phyloP scores from a whole-genome alignment of 73 alveolate species.

The Urostyla sp. region DNA sequence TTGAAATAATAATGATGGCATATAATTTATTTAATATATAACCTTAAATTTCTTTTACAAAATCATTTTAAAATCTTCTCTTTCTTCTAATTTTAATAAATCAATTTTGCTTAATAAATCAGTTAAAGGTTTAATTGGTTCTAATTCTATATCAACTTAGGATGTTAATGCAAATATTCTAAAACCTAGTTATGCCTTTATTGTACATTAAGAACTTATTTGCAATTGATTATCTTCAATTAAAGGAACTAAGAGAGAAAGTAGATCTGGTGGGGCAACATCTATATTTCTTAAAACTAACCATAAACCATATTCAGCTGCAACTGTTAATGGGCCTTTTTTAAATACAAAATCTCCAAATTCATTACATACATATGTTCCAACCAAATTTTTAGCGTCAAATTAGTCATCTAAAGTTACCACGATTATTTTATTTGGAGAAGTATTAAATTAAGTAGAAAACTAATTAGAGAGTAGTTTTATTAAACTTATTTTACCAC shows the following conservation, averaged over 20 bases:
- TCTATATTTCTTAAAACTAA: constrained; percentile 73
- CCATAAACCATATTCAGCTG: constrained; percentile 80
- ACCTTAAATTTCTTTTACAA: not conserved
- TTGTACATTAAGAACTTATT: constrained; percentile 45
- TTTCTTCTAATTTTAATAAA: constrained; percentile 27
- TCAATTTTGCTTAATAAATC: not conserved
- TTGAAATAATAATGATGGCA: constrained; percentile 2
- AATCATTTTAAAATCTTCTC: constrained; percentile 42
- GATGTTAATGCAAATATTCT: constrained; percentile 68
- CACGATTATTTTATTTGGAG: not conserved
- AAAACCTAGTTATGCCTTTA: constrained; percentile 64
- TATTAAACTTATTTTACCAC: constrained; percentile 54
- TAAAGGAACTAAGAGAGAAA: constrained; percentile 57
- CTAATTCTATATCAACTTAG: not conserved
- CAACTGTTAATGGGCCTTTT: constrained; percentile 85
- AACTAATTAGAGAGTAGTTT: constrained; percentile 31
- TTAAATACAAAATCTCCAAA: constrained; percentile 82
- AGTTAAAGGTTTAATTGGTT: constrained; percentile 34
- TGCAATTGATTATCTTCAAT: constrained; percentile 57
- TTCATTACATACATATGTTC: constrained; percentile 86
- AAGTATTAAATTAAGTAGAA: not conserved
- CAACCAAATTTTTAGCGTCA: constrained; percentile 82
- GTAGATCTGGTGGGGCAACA: constrained; percentile 56
- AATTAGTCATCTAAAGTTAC: constrained; percentile 77
- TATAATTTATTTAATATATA: not conserved